phyloP scores from a whole-genome alignment of 441 rosid genomes.

The Corymbia calophylla region DNA sequence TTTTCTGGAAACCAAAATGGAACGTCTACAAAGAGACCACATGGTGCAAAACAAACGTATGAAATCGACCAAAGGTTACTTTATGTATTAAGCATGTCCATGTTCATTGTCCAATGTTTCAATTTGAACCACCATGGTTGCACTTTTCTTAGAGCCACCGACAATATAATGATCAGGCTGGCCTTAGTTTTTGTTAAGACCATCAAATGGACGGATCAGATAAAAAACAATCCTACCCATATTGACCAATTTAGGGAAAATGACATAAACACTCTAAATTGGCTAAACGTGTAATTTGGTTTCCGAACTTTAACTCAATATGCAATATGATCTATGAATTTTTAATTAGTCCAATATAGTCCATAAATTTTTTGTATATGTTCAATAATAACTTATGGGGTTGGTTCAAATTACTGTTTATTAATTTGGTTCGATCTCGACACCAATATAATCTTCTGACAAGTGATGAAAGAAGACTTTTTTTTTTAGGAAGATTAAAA shows the following conservation, averaged over 20 bases:
- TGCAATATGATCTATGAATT: too few species aligned
- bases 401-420: fast-evolving
- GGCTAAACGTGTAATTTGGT: too few species aligned
- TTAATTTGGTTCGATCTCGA: neutral
- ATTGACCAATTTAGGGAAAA: fast-evolving
- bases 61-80: neutral
- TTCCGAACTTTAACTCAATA: too few species aligned
- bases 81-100: neutral
- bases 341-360: too few species aligned
- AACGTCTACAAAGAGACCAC: neutral
- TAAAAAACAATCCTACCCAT: neutral
- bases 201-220: fast-evolving
- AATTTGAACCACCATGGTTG: fast-evolving
- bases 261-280: too few species aligned
- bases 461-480: too few species aligned
- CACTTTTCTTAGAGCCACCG: neutral
- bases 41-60: neutral
- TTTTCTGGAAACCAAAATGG: neutral
- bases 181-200: neutral
- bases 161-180: neutral
- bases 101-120: neutral
- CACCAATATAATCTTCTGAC: too few species aligned
- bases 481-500: neutral
- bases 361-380: neutral
- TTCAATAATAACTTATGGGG: neutral